Conservation (phyloP, 108 stramenopile genomes). For the Stephanodiscus triporus region DNA sequence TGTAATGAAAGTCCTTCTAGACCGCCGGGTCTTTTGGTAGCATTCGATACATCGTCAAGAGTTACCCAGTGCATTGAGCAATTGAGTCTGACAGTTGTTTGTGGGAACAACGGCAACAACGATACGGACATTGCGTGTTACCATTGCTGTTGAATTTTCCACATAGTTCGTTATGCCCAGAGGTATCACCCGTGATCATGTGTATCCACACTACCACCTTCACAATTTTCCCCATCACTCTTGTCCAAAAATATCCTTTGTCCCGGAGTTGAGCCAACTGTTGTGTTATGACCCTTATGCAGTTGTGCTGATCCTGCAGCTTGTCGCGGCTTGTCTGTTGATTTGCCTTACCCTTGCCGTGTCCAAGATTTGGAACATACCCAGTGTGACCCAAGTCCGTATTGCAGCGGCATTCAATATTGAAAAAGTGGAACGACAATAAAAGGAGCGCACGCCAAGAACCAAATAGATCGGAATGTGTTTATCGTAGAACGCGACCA, state of each 20-base stretch:
- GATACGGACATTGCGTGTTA: background rate
- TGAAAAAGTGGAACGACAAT: background rate
- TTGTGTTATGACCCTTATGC: background rate
- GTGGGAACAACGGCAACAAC: background rate
- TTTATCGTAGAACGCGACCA: background rate
- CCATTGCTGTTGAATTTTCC: background rate
- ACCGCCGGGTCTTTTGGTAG: too few species aligned
- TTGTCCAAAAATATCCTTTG: background rate
- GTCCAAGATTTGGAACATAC: background rate
- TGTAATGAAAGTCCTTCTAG: too few species aligned
- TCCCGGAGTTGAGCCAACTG: background rate
- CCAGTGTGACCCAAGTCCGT: background rate
- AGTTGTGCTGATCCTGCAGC: background rate
- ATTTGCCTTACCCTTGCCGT: background rate
- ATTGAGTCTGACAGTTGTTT: background rate
- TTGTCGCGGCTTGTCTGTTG: background rate
- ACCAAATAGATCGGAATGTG: background rate
- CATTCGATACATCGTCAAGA: background rate
- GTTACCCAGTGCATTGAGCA: background rate
- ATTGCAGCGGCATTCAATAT: background rate
- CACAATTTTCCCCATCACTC: background rate
- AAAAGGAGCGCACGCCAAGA: background rate
- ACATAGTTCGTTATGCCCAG: background rate
- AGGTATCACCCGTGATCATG: background rate
- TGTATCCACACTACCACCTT: background rate